phyloP scores from a whole-genome alignment of 768 basidiomycete genomes.

The Tylopilus sp. region DNA sequence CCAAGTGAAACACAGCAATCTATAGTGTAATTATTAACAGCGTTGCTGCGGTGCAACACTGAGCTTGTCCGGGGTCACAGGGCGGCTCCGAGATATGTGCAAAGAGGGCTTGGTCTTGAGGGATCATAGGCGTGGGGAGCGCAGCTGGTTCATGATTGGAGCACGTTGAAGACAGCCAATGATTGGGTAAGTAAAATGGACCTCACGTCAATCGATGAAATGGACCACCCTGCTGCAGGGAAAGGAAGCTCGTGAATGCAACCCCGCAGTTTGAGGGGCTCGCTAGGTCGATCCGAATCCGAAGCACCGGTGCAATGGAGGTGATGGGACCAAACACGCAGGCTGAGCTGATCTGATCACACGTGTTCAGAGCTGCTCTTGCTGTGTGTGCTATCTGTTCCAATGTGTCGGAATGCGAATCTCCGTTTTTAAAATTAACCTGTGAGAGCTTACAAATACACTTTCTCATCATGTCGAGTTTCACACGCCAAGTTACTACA shows the following conservation, averaged over 20 bases:
- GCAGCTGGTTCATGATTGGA: slow-evolving; percentile 1
- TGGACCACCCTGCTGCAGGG: slow-evolving; percentile 4
- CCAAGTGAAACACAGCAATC: slow-evolving; percentile 12
- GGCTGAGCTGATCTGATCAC: slow-evolving; percentile 18
- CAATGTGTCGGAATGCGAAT: slow-evolving; percentile 19
- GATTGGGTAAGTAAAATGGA: slow-evolving; percentile 20
- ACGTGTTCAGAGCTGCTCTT: slow-evolving; percentile 22
- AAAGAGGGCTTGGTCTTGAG: not conserved
- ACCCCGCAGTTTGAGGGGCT: slow-evolving; percentile 31
- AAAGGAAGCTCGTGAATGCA: slow-evolving; percentile 11
- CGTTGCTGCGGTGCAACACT: slow-evolving; percentile 20
- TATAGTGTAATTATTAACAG: slow-evolving; percentile 2
- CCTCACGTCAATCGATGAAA: slow-evolving; percentile 17
- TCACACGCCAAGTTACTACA: slow-evolving; percentile 4
- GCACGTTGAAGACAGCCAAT: slow-evolving; percentile 13
- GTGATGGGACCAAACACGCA: slow-evolving; percentile 13
- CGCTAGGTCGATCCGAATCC: slow-evolving; percentile 25
- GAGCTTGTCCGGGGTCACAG: slow-evolving; percentile 9
- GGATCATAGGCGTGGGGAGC: slow-evolving; percentile 3
- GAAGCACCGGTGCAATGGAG: slow-evolving; percentile 6
- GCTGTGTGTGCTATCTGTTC: slow-evolving; percentile 12
- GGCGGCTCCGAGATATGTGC: slow-evolving; percentile 26
- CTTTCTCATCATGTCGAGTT: slow-evolving; percentile 13
- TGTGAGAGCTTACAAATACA: slow-evolving; percentile 16
- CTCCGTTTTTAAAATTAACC: slow-evolving; percentile 18